Evolutionary conservation across 2,329 filamentous ascomycete species (phyloP).

Genomic region (Tetracladium maxilliforme): DNA sequence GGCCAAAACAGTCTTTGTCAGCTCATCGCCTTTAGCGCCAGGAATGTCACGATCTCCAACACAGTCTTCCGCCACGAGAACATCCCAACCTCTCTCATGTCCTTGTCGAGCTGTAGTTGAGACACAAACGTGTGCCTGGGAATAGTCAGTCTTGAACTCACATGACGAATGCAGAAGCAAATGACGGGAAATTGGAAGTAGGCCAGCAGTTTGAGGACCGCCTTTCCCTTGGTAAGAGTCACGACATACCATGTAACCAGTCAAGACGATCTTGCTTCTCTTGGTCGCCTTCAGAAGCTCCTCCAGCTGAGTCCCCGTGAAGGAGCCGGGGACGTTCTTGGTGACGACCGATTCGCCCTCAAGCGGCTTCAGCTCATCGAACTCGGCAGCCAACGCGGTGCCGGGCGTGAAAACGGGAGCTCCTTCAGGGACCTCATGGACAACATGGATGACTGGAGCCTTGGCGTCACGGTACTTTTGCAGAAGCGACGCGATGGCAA

Average conservation of each 20-base stretch:
- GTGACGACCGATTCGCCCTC: slow-evolving; percentile 38
- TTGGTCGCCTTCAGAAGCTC: slow-evolving; percentile 32
- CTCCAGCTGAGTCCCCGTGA: slow-evolving; percentile 44
- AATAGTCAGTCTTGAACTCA: background rate
- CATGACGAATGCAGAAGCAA: too few relatives aligned
- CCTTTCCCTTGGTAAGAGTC: too few relatives aligned
- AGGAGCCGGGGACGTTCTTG: slow-evolving; percentile 44
- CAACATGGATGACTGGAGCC: slow-evolving; percentile 40
- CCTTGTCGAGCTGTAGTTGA: slow-evolving; percentile 48
- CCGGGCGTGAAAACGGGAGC: slow-evolving; percentile 52
- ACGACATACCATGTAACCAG: slow-evolving; percentile 39
- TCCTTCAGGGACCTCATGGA: slow-evolving; percentile 41
- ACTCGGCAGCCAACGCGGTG: slow-evolving; percentile 43
- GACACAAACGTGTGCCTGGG: slow-evolving; percentile 46
- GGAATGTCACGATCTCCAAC: slow-evolving; percentile 55
- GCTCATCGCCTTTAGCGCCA: slow-evolving; percentile 36
- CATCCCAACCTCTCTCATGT: slow-evolving; percentile 45
- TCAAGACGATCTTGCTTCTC: slow-evolving; percentile 44
- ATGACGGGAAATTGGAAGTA: slow-evolving; percentile 14
- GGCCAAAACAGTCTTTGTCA: slow-evolving; percentile 32
- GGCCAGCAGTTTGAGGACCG: too few relatives aligned
- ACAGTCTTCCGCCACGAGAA: slow-evolving; percentile 43
- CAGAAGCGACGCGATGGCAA: slow-evolving; percentile 39
- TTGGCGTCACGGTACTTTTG: slow-evolving; percentile 40
- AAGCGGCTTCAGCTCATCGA: slow-evolving; percentile 39